Evolutionary conservation across 202 grass and related monocot genomes (phyloP).

Genomic region (Zizania palustris): DNA sequence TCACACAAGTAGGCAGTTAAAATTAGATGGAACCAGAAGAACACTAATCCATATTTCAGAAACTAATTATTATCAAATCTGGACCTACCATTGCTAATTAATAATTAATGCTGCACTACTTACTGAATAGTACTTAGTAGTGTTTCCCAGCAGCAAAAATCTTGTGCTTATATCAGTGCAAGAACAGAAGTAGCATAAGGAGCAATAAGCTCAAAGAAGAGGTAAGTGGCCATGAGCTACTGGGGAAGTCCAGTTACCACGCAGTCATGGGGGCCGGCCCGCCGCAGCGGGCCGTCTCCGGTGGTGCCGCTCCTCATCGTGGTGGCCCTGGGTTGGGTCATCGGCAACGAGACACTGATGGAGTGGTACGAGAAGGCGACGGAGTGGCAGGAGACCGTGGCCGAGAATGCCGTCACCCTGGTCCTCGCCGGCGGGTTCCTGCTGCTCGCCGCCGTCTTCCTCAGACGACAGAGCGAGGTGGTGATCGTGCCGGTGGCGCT

Average conservation of each 20-base stretch:
- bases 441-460: constrained; percentile 37
- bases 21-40: constrained; percentile 54
- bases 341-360: constrained; percentile 57
- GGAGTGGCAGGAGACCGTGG: constrained; percentile 48
- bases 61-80: constrained; percentile 14
- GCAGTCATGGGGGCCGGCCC: too few species aligned
- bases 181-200: constrained; percentile 4
- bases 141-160: neutral
- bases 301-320: constrained; percentile 71
- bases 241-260: constrained; percentile 22
- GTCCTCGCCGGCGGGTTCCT: constrained; percentile 39
- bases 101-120: neutral
- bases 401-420: constrained; percentile 35
- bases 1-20: constrained; percentile 49
- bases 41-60: constrained; percentile 1
- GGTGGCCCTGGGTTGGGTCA: constrained; percentile 58
- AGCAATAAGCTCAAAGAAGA: constrained; percentile 25
- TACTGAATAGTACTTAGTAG: neutral
- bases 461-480: constrained; percentile 53
- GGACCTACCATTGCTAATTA: too few species aligned
- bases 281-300: constrained; percentile 52
- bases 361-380: constrained; percentile 52
- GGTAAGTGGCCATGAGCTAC: constrained; percentile 44
- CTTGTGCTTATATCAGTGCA: constrained; percentile 3
- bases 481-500: constrained; percentile 58